Evolutionary conservation across 768 basidiomycete species (phyloP), one percentile per base, ranked within the genome.

Genomic region (Cantharellus cinnabarinus): DNA sequence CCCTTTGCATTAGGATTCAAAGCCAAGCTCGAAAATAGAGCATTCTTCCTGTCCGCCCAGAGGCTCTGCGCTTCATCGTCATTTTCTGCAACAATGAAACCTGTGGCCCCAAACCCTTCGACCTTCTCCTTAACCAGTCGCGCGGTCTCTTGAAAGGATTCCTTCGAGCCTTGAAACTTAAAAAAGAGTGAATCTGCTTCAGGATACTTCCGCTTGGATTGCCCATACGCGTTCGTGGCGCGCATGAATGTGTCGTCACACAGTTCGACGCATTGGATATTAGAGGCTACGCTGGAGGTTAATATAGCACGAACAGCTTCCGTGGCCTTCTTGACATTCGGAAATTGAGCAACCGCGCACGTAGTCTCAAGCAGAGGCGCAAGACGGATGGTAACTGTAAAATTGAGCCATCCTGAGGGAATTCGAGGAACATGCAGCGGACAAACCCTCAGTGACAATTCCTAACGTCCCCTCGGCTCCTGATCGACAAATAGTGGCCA

Each of bases 301-400:
- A 88, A 72, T 38, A 93, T 82, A 67, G 89, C 87, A 61, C 83
- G 79, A 3, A 90, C 90, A 0, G 89, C 88, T 50, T 73, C 75
- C 2, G 87, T 83, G 0, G 93, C 93, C 50, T 75, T 72, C 58
- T 81, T 76, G 4, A 93, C 87, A 60, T 80, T 74, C 0, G 81
- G 80, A 71, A 97, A 97, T 60, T 87, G 85, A 5, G 82, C 87
- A 70, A 95, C 82, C 0, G 88, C 89, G 41, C 93, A 89, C 62
- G 80, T 82, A 2, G 85, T 87, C 0, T 89, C 89, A 2, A 93
- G 64, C 1, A 81, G 65, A 4, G 91, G 90, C 1, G 88, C 79
- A 3, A 95, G 77, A 38, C 88, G 77, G 34, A 95, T 70, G 0
- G 90, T 95, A 3, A 81, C 89, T 88, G 63, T 29, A 56, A 61